Evolutionary conservation across 2,329 filamentous ascomycete genomes (phyloP), one percentile per base, ranked within the genome.

Genomic region (Botryotinia convoluta): DNA sequence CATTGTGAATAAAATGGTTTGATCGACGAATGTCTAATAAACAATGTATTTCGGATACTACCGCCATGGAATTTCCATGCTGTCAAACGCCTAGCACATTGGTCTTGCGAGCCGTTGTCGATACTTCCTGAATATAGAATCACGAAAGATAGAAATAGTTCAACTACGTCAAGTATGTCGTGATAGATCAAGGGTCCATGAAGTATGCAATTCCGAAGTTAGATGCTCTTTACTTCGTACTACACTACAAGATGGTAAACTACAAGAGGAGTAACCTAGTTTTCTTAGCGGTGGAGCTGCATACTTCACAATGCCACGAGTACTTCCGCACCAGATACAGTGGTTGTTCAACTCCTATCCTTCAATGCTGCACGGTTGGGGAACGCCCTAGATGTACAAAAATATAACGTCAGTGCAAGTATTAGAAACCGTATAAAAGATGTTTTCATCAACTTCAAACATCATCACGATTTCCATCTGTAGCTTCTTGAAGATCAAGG

Each of bases 301-400:
- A 57, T 57, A 29, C n/a, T 29, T 57, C n/a, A 29, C 14, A 29
- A 18, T 57, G 51, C 51, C 51, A 29, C 16, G 12, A n/a, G 18
- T 20, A 63, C 16, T 63, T 32, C 6, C 18, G 12, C 22, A 44
- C 42, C 39, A 44, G 39, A 45, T 32, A n/a, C 61, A 20, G 8
- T 32, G 61, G 39, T 45, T 63, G 61, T 51, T 51, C 63, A 65
- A 65, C 22, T 32, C 22, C 1, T 16, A 20, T n/a, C 20, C 7
- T 67, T 18, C 32, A 35, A 67, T n/a, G 22, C 45, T 48, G 45
- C 64, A 67, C 64, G 44, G 32, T 67, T 67, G 44, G 32, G 44
- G 45, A 51, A 48, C 63, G 26, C 14, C 14, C 45, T 65, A 22
- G 20, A n/a, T 48, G 22, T 64, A 26, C 22, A 32, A 48, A n/a